phyloP scores from a whole-genome alignment of 2,329 filamentous ascomycete species.

The Curvularia hawaiiensis region DNA sequence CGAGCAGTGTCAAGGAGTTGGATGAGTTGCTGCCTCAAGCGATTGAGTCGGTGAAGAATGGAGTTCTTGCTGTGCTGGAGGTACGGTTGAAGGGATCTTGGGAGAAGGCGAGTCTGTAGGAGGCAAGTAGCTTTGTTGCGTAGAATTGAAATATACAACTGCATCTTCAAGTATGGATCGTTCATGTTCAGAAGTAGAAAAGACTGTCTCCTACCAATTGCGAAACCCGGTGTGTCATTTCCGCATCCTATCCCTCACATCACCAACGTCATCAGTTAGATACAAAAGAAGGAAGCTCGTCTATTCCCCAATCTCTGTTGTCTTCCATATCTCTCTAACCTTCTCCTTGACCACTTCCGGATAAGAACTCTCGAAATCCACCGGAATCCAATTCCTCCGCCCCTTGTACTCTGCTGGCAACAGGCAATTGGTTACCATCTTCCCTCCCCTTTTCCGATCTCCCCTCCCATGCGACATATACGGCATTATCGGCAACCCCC shows the following conservation, averaged over 20 bases:
- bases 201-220: neutral
- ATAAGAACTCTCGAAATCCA: slow-evolving; percentile 2
- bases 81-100: slow-evolving; percentile 60
- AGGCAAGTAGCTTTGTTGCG: slow-evolving; percentile 16
- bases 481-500: neutral
- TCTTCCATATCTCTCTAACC: neutral
- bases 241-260: neutral
- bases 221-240: neutral
- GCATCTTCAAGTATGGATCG: neutral
- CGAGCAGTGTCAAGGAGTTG: slow-evolving; percentile 62
- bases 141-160: neutral
- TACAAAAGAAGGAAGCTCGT: neutral
- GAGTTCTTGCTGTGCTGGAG: slow-evolving; percentile 66
- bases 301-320: neutral
- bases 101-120: slow-evolving; percentile 57
- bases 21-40: slow-evolving; percentile 61
- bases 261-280: neutral
- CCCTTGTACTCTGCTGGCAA: neutral
- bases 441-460: neutral
- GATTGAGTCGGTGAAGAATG: slow-evolving; percentile 61
- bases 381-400: neutral
- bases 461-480: neutral
- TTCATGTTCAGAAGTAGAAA: neutral
- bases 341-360: neutral
- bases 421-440: slow-evolving; percentile 1